phyloP scores from a whole-genome alignment of 2,329 filamentous ascomycete species.

The Fusarium austroafricanum region DNA sequence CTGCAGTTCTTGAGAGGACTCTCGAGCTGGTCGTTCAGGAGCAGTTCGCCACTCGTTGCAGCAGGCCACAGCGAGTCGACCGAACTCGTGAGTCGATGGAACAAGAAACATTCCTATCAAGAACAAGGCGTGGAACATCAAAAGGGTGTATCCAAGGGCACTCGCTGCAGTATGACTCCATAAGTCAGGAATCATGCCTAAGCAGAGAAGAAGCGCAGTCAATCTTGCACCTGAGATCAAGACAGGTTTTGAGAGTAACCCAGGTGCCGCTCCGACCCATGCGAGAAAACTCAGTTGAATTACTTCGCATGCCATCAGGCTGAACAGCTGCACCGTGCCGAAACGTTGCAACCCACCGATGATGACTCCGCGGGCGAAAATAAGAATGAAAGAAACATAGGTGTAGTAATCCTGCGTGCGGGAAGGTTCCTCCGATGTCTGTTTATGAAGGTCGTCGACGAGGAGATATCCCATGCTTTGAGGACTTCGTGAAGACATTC shows the following conservation, averaged over 20 bases:
- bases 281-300: conserved; percentile 23
- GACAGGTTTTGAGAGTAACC: conserved; percentile 1
- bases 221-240: conserved; percentile 18
- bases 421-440: conserved; percentile 57
- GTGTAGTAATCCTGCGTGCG: conserved; percentile 63
- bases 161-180: conserved; percentile 70
- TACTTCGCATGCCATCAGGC: conserved; percentile 30
- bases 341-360: conserved; percentile 35
- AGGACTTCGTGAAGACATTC: conserved; percentile 33
- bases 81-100: conserved; percentile 26
- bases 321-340: conserved; percentile 25
- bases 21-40: not conserved
- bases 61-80: not conserved
- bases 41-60: not conserved
- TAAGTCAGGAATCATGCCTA: conserved; percentile 69
- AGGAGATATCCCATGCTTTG: conserved; percentile 48
- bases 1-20: not conserved
- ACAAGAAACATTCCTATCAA: conserved; percentile 35
- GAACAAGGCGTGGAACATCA: conserved; percentile 73
- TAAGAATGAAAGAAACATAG: conserved; percentile 25
- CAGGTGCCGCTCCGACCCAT: conserved; percentile 71
- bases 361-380: conserved; percentile 25
- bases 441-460: conserved; percentile 70
- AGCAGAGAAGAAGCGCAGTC: conserved; percentile 38
- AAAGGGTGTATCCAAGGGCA: conserved; percentile 76